Conservation (phyloP, 2,329 filamentous ascomycete genomes). For the Xylaria sp. region DNA sequence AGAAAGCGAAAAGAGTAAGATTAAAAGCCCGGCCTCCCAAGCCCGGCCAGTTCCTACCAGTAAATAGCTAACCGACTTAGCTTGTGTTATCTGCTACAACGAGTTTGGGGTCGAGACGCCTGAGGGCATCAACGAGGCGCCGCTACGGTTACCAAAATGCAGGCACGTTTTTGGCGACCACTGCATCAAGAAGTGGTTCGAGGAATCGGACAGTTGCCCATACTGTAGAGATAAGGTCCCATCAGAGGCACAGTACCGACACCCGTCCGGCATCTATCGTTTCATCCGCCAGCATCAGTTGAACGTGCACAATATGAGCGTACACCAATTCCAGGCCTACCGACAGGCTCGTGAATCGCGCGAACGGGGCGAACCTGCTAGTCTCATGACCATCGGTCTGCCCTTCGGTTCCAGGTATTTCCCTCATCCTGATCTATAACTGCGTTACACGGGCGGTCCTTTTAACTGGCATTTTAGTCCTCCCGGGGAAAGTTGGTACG, state of each 20-base stretch:
- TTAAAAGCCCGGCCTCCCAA: neutral
- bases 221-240: slow-evolving; percentile 66
- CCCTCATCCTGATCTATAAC: neutral
- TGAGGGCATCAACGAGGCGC: slow-evolving; percentile 59
- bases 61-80: slow-evolving; percentile 42
- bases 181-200: slow-evolving; percentile 68
- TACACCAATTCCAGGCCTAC: slow-evolving; percentile 13
- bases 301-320: no score
- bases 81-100: slow-evolving; percentile 67
- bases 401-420: slow-evolving; percentile 17
- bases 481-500: slow-evolving; percentile 13
- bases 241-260: slow-evolving; percentile 44
- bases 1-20: slow-evolving; percentile 52
- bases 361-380: slow-evolving; percentile 16
- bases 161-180: slow-evolving; percentile 66
- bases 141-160: slow-evolving; percentile 62
- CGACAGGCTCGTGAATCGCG: neutral
- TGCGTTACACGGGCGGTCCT: neutral
- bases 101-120: slow-evolving; percentile 60
- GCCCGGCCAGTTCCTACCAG: no score
- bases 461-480: slow-evolving; percentile 11
- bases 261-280: slow-evolving; percentile 22
- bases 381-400: slow-evolving; percentile 7
- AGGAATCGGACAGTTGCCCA: slow-evolving; percentile 64
- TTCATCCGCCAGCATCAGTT: slow-evolving; percentile 34